Percentiles rank a stretch among this genome's conserved stretches.
Conservation (phyloP, 306 rosid genomes). For the Elaeagnus macrophylla region DNA sequence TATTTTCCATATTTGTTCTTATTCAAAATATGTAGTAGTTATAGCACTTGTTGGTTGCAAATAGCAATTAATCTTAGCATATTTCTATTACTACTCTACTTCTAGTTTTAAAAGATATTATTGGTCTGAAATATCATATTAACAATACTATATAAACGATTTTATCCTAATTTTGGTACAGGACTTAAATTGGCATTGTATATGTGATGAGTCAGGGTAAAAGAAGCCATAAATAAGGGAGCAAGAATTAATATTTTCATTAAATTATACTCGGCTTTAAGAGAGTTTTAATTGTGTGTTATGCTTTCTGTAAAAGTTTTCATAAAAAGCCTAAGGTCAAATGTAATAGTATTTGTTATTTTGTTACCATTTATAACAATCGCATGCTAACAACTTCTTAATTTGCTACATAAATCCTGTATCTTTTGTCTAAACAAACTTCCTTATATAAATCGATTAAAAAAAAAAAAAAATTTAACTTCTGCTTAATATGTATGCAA, state of each 20-base stretch:
- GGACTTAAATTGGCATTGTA: too few relatives aligned
- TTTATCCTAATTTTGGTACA: too few relatives aligned
- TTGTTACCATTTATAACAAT: too few relatives aligned
- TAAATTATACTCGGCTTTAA: neutral
- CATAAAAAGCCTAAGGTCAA: too few relatives aligned
- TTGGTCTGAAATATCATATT: neutral
- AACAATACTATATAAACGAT: neutral
- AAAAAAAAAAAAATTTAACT: too few relatives aligned
- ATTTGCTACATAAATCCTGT: too few relatives aligned
- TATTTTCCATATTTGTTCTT: conserved; percentile 5
- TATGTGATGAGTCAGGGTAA: neutral
- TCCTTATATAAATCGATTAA: too few relatives aligned
- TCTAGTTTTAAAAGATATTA: neutral
- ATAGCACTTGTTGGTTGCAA: neutral
- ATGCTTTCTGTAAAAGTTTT: too few relatives aligned
- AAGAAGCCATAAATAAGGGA: neutral
- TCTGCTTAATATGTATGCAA: too few relatives aligned
- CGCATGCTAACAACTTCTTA: too few relatives aligned
- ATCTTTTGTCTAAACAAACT: too few relatives aligned
- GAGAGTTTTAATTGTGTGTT: conserved; percentile 1
- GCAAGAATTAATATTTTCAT: neutral
- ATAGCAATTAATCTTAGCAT: neutral
- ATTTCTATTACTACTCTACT: neutral
- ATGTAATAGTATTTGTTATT: too few relatives aligned
- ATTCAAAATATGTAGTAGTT: neutral